These are phyloP conservation scores for Boletellus deceptivus DNA, from an alignment of 1,284 basidiomycete species.

Conservation along the genomic window DNA sequence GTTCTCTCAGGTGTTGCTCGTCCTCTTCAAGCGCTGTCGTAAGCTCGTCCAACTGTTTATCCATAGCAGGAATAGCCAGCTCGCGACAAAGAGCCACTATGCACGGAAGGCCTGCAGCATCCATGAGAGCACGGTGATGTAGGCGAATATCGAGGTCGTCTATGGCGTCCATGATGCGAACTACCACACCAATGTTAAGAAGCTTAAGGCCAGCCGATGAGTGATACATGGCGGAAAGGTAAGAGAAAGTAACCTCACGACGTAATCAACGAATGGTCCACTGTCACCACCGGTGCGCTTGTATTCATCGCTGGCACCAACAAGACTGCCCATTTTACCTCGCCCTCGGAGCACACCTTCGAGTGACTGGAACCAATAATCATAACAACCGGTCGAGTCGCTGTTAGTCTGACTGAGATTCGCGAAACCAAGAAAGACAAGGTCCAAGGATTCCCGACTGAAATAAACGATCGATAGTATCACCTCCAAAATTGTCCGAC, in stretches of 20 bases:
- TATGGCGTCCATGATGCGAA: slow-evolving; percentile 58
- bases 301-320: slow-evolving; percentile 91
- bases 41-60: slow-evolving; percentile 68
- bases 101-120: slow-evolving; percentile 76
- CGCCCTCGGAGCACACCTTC: slow-evolving; percentile 79
- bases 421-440: slow-evolving; percentile 64
- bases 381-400: slow-evolving; percentile 64
- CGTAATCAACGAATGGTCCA: slow-evolving; percentile 77
- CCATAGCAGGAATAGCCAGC: slow-evolving; percentile 66
- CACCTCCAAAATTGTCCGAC: slow-evolving; percentile 81
- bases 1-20: slow-evolving; percentile 73
- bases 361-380: slow-evolving; percentile 88
- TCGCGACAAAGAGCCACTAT: slow-evolving; percentile 73
- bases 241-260: slow-evolving; percentile 51
- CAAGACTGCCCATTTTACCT: slow-evolving; percentile 93
- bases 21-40: slow-evolving; percentile 75
- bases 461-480: slow-evolving; percentile 65
- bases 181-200: slow-evolving; percentile 69
- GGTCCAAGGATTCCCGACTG: slow-evolving; percentile 50
- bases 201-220: slow-evolving; percentile 42
- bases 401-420: slow-evolving; percentile 64
- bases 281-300: slow-evolving; percentile 64
- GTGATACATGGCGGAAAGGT: slow-evolving; percentile 6
- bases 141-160: slow-evolving; percentile 82
- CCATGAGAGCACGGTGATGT: slow-evolving; percentile 87